Evolutionary conservation across 148 eudicot species (phyloP), one percentile per base, ranked within the genome.

Genomic region (Amaranthus palmeri): DNA sequence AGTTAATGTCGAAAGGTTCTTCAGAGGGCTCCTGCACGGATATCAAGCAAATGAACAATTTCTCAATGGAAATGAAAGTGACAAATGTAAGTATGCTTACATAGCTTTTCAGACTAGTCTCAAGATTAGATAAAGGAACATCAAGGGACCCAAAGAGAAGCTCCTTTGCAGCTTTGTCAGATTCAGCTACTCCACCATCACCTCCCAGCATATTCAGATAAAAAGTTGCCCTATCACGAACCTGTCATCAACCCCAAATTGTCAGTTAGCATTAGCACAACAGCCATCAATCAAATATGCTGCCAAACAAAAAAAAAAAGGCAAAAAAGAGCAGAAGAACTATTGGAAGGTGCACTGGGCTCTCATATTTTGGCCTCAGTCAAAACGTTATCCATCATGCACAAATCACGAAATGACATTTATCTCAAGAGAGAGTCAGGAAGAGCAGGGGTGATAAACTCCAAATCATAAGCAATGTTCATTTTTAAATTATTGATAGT

Each of bases 161-260:
- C 55, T 92, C 93, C 82, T 88, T 88, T 68, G 84, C 87, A 74
- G 84, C 90, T 77, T 87, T 71, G 70, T 88, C 97, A 70, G 96
- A 86, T 86, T 93, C 98, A 84, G 84, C 83, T 45, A 85, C 86
- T 71, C 82, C 83, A 72, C 90, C 96, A 79, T 91, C 92, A 49
- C 92, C 98, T 73, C 84, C 96, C 77, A 93, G 88, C 54, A 81
- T 91, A 68, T 84, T 84, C 83, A 93, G 80, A 78, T 93, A 93
- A 41, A 93, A 88, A 8, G 99, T 95, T 46, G 99, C 99, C 86
- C 99, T 86, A 72, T 95, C 99, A 76, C 99, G 96, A 73, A 95
- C 99, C 99, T 95, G 84, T 67, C 68, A 62, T 77, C n/a, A 61
- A 82, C n/a, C 54, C 4, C 51, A 64, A 25, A 51, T 42, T 50